These are phyloP conservation scores for Singerocomus inundabilis DNA, from an alignment of 1,284 basidiomycete genomes.

Conservation along the genomic window DNA sequence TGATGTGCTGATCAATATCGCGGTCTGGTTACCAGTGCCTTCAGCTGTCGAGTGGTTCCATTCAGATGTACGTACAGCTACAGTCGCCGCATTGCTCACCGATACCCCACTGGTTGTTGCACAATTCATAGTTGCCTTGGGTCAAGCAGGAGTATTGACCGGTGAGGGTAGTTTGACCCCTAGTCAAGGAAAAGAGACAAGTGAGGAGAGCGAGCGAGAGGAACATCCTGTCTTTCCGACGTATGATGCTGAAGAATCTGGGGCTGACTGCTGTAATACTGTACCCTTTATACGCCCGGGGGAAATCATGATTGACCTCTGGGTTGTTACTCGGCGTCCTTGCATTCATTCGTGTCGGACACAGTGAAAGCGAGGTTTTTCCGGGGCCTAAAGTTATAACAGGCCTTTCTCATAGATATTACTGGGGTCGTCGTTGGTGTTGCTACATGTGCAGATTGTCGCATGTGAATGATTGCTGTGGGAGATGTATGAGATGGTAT, in stretches of 20 bases:
- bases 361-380: background rate
- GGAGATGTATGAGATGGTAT: background rate
- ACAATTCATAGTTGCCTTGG: constrained; percentile 49
- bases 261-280: background rate
- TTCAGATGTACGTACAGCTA: background rate
- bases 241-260: background rate
- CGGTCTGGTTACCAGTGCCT: constrained; percentile 50
- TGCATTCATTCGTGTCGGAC: background rate
- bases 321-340: background rate
- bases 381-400: constrained; percentile 1
- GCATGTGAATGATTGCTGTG: constrained; percentile 7
- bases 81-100: constrained; percentile 27
- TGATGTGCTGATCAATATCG: constrained; percentile 44
- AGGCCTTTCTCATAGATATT: constrained; percentile 10
- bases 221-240: constrained; percentile 2
- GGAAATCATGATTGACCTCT: background rate
- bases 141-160: constrained; percentile 46
- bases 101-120: constrained; percentile 57
- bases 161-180: constrained; percentile 36
- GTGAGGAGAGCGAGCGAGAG: constrained; percentile 4
- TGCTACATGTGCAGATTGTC: constrained; percentile 1
- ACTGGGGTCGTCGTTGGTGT: background rate
- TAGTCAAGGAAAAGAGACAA: constrained; percentile 3
- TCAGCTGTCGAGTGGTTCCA: constrained; percentile 9
- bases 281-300: constrained; percentile 11